Conservation (phyloP, 148 eudicot genomes). For the Fagopyrum tataricum region DNA sequence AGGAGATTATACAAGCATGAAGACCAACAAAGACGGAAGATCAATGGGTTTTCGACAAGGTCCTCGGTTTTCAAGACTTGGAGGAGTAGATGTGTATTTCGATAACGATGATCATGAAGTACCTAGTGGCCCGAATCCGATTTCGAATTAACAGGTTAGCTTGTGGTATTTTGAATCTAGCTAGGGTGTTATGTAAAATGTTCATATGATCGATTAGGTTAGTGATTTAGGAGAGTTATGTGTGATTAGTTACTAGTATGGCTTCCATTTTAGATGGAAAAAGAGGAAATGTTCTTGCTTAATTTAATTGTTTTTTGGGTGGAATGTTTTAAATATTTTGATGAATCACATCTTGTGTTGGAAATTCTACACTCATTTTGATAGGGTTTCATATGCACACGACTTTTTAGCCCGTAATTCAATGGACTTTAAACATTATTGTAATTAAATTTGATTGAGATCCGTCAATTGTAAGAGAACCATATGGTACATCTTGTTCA, state of each 20-base stretch:
- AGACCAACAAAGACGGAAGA: not conserved
- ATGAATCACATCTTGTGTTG: no score
- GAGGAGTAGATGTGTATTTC: not conserved
- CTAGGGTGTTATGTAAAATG: not conserved
- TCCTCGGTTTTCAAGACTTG: not conserved
- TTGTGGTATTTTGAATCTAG: not conserved
- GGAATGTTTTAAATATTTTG: no score
- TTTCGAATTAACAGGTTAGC: conserved; percentile 1
- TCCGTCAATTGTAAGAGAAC: no score
- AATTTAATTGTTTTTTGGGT: not conserved
- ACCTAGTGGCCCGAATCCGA: not conserved
- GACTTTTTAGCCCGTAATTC: no score
- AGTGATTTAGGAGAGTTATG: not conserved
- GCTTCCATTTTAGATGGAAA: not conserved
- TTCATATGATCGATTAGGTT: not conserved
- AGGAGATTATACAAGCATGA: not conserved
- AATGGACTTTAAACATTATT: no score
- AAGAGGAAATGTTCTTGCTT: not conserved
- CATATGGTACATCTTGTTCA: no score
- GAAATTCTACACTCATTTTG: no score
- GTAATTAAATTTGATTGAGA: no score
- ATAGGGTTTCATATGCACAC: no score
- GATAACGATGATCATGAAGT: conserved; percentile 6
- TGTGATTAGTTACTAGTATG: not conserved
- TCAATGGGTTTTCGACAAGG: not conserved